These are phyloP conservation scores for Lactarius quietus DNA, from an alignment of 768 basidiomycete species.

Conservation along the genomic window DNA sequence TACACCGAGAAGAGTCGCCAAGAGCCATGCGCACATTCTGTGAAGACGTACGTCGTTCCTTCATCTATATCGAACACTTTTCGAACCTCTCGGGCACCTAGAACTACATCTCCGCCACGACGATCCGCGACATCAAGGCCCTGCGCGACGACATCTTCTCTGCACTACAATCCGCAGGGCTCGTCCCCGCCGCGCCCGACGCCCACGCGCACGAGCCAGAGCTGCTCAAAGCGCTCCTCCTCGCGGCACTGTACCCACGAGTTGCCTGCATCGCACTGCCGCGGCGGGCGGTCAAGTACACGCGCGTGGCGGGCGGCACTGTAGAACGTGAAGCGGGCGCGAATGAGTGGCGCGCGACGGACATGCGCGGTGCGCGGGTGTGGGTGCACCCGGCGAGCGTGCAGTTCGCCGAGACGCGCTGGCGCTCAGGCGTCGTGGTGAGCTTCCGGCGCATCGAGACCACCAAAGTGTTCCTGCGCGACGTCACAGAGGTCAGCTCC, in stretches of 20 bases:
- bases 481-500: conserved; percentile 80
- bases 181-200: conserved; percentile 59
- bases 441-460: conserved; percentile 85
- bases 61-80: background rate
- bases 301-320: conserved; percentile 79
- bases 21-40: conserved; percentile 55
- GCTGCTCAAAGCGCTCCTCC: conserved; percentile 78
- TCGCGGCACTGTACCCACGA: conserved; percentile 85
- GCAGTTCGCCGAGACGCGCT: conserved; percentile 65
- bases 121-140: conserved; percentile 72
- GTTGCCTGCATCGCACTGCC: conserved; percentile 77
- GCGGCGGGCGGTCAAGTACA: conserved; percentile 71
- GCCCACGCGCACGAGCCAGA: conserved; percentile 61
- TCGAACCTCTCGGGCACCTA: conserved; percentile 29
- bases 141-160: conserved; percentile 75
- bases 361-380: conserved; percentile 57
- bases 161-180: conserved; percentile 66
- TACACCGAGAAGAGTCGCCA: conserved; percentile 49
- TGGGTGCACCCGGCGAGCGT: conserved; percentile 84
- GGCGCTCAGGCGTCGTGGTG: conserved; percentile 75
- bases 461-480: conserved; percentile 79
- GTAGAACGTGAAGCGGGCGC: conserved; percentile 83
- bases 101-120: conserved; percentile 79
- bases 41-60: conserved; percentile 49
- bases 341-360: conserved; percentile 79